Evolutionary conservation across 331 rosid genomes (phyloP), one percentile per base, ranked within the genome.

Genomic region (Acacia concinna): DNA sequence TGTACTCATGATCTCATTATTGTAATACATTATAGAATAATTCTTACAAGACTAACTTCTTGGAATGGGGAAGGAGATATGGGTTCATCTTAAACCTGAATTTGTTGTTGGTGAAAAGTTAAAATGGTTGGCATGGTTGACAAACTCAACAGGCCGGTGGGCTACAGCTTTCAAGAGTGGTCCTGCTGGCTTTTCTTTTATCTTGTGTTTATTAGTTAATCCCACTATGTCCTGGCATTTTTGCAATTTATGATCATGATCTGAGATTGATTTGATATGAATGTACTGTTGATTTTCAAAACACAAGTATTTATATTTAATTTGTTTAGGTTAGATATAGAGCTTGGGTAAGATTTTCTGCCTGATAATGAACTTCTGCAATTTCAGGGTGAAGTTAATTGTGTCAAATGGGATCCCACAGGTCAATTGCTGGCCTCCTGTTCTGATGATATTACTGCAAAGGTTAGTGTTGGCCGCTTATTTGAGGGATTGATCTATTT

Each of bases 321-420:
- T 65, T 65, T 46, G 30, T 75, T 79, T 47, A 65, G 69, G 62
- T 38, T 8, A 35, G 47, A 40, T 62, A 6, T 59, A n/a, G 51
- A 49, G 31, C 31, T 79, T 67, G 64, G 74, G 37, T 12, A 67
- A 79, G 51, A 82, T 75, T 71, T 79, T 32, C 71, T 49, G 67
- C 49, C 37, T 38, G 68, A 57, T 69, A 69, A 65, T 80, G 30
- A 21, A 56, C 40, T 65, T 81, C 31, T 41, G 56, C 73, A 21
- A 60, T 76, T 84, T 75, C 82, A 91, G 97, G 93, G 90, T 40
- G 97, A 91, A 87, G 97, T 91, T 69, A 91, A 91, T 79, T 91
- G 93, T 80, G 97, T 91, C 73, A 91, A 91, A 83, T 89, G 97
- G 97, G 97, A 91, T 81, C 97, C 97, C 75, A 83, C 88, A 5